Conservation (phyloP, 352 stramenopile species). For the Pythium angustatum region DNA sequence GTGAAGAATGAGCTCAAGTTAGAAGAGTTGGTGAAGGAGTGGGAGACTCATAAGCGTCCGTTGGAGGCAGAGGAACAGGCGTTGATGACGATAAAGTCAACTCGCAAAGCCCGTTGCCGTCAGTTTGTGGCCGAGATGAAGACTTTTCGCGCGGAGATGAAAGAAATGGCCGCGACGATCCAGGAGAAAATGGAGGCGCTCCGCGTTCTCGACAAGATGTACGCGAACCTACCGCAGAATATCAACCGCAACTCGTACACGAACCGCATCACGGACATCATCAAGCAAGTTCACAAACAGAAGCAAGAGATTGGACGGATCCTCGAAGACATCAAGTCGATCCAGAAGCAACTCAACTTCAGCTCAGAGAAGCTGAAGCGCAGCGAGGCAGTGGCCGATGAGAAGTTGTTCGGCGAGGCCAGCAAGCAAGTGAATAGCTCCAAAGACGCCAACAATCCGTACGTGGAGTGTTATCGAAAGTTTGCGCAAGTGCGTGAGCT, state of each 20-base stretch:
- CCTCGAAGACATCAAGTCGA: conserved; percentile 68
- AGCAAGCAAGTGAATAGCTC: conserved; percentile 27
- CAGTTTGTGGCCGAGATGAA: conserved; percentile 75
- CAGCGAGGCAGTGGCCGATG: conserved; percentile 78
- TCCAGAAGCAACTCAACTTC: conserved; percentile 83
- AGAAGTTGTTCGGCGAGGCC: conserved; percentile 79
- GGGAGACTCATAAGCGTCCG: conserved; percentile 46
- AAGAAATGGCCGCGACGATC: conserved; percentile 56
- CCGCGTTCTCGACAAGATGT: conserved; percentile 54
- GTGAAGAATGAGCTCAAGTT: conserved; percentile 53
- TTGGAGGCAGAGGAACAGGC: conserved; percentile 51
- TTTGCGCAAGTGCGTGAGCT: conserved; percentile 80
- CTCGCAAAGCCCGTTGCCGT: conserved; percentile 51
- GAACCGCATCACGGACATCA: conserved; percentile 90
- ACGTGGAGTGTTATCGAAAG: conserved; percentile 84
- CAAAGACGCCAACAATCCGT: conserved; percentile 35
- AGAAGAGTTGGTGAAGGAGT: conserved; percentile 48
- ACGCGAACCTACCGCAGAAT: conserved; percentile 48
- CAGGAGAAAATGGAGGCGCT: conserved; percentile 72
- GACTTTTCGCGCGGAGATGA: conserved; percentile 60
- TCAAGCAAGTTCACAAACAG: conserved; percentile 89
- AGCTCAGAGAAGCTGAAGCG: conserved; percentile 81
- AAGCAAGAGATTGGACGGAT: conserved; percentile 86
- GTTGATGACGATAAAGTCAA: conserved; percentile 47
- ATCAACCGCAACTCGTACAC: conserved; percentile 84